Base-by-base conservation (phyloP, 257 asterid genomes). In the Solanum piurae region DNA sequence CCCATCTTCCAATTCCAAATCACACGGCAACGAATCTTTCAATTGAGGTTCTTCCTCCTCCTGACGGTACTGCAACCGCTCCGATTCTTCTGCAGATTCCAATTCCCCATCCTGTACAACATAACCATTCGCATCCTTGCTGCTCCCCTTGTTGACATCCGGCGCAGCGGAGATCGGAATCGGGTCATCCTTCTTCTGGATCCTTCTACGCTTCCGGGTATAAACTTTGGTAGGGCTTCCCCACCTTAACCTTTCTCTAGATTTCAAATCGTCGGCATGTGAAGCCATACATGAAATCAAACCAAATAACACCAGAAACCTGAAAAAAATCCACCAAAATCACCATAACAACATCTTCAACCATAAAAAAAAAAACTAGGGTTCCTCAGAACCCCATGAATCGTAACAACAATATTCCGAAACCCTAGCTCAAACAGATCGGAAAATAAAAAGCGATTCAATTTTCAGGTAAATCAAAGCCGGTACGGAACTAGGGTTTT, bases 211-310 rank as follows among this genome's bases (percentile, higher is more conserved):
- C 62, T 83, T 92, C 85, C 97, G 88, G 25, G 90, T 89, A 88
- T 93, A 94, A 74, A 94, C 95, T 88, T 86, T 94, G 68, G 88
- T 79, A 60, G 89, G 86, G 14, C 83, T 92, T 33, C 90, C 77
- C 94, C 92, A 92, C 25, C 90, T 93, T 49, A 84, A 71, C 60
- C 90, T 87, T 71, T 86, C 87, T 69, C 87, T 89, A 88, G 86
- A 88, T 88, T 88, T 87, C 91, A 91, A 87, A 49, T 89, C 93
- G 85, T 89, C 91, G 87, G 8, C 55, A 52, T 86, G 93, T 55
- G 94, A 91, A 91, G 90, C 97, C 97, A 94, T 94, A 91, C 94
- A 91, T 89, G 90, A 88, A 25, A 83, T 25, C 52, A 66, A 40
- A 38, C 69, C 83, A 27, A 68, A 27, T 20, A 34, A 23, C 38